Evolutionary conservation across 2,329 filamentous ascomycete genomes (phyloP), one percentile per base, ranked within the genome.

Genomic region (Pseudomassariella vexata): DNA sequence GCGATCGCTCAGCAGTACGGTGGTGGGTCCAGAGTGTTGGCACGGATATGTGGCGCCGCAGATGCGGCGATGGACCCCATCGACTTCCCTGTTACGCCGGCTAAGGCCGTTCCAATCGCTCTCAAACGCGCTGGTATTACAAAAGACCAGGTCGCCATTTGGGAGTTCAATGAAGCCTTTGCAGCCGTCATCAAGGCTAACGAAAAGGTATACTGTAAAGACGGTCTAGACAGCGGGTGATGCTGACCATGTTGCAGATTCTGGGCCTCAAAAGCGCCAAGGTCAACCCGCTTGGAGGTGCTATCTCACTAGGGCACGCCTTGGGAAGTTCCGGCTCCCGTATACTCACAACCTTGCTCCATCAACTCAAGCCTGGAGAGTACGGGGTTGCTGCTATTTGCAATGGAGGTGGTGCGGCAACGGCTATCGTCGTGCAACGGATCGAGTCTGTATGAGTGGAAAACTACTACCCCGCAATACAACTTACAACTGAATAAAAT

Each of bases 111-210:
- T 0, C 88, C 90, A 3, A 78, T 95, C 48, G 89, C 89, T 9
- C 70, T 98, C 30, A 76, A 88, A 60, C 76, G 89, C 36, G 92
- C 92, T 1, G 89, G 90, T 9, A 89, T 98, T 45, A 86, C 78
- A 43, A 87, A 89, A 62, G 83, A 94, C 28, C 85, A 96, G 58
- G 87, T 98, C 27, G 81, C 90, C 5, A 67, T 95, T 15, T 96
- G 92, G 90, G 92, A 96, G 59, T 95, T 98, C 62, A 98, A 98
- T 59, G 92, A 98, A 65, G 92, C 92, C 0, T 98, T 98, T 55
- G 90, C 92, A 18, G 86, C 85, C 5, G 89, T 95, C 19, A 92
- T 95, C 59, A 88, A 92, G 56, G 89, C 90, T 24, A 95, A 96
- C 53, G 82, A 86, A 50, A 89, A 94, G 76, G 81, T 82, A 50